phyloP scores from a whole-genome alignment of 2,329 filamentous ascomycete genomes.

The Uncinocarpus reesii region DNA sequence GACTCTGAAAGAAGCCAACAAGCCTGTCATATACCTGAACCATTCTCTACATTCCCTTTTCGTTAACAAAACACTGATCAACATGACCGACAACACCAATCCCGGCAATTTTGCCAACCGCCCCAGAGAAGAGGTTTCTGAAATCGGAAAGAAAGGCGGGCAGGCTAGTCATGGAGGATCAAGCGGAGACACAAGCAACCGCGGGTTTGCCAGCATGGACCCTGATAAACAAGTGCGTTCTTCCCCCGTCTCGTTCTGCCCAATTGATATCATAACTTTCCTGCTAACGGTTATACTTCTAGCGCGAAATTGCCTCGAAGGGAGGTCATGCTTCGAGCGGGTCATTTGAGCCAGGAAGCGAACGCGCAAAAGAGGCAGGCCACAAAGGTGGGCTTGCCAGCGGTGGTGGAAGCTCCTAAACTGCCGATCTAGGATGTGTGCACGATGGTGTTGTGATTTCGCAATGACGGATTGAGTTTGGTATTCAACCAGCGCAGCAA shows the following conservation, averaged over 20 bases:
- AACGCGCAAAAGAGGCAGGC: slow-evolving; percentile 45
- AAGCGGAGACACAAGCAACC: background rate
- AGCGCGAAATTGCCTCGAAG: slow-evolving; percentile 47
- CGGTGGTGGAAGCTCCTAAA: slow-evolving; percentile 2
- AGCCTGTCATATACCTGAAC: too few species aligned
- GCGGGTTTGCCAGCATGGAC: slow-evolving; percentile 25
- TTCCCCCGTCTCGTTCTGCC: background rate
- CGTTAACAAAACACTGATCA: too few species aligned
- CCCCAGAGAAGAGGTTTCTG: slow-evolving; percentile 38
- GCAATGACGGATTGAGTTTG: background rate
- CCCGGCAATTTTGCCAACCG: slow-evolving; percentile 36
- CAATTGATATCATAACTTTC: background rate
- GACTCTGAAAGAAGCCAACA: too few species aligned
- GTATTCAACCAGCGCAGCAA: too few species aligned
- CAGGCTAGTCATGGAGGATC: slow-evolving; percentile 24
- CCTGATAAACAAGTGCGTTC: slow-evolving; percentile 25
- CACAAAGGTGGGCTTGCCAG: slow-evolving; percentile 40
- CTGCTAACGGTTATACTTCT: background rate
- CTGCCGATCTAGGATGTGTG: background rate
- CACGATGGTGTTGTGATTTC: background rate
- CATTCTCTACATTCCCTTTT: too few species aligned
- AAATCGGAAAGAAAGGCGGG: slow-evolving; percentile 32
- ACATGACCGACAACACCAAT: slow-evolving; percentile 28
- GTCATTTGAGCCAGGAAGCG: slow-evolving; percentile 45
- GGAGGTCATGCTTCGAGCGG: slow-evolving; percentile 46